phyloP scores from a whole-genome alignment of 2,329 filamentous ascomycete species.

The Diaporthe ilicicola region DNA sequence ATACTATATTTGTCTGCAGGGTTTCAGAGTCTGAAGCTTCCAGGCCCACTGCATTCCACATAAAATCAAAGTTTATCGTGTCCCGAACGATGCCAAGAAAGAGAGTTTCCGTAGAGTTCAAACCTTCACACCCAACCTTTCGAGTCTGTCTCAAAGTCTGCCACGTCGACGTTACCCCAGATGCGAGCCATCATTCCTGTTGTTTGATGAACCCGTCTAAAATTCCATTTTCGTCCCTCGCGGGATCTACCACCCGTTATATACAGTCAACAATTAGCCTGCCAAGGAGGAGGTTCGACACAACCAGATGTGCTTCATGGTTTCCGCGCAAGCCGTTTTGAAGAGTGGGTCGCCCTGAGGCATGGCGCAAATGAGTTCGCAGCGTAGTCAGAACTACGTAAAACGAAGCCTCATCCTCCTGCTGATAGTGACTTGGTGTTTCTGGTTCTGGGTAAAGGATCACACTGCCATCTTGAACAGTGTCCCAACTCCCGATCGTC shows the following conservation, averaged over 20 bases:
- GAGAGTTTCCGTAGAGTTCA: neutral
- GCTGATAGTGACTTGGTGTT: neutral
- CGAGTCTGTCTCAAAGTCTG: neutral
- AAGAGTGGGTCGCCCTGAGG: neutral
- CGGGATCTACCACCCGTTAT: neutral
- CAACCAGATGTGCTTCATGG: neutral
- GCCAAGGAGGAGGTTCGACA: neutral
- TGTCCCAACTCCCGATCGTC: too few species aligned
- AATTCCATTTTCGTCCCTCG: neutral
- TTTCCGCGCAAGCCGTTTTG: neutral
- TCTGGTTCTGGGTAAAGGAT: neutral
- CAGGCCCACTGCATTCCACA: neutral
- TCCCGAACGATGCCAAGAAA: too few species aligned
- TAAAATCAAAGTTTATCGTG: neutral
- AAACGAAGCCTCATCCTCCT: neutral
- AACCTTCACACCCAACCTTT: neutral
- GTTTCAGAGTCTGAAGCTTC: neutral
- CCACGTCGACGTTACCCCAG: neutral
- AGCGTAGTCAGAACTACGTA: neutral
- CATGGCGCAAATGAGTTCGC: neutral
- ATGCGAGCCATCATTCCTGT: neutral
- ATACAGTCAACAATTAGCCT: too few species aligned
- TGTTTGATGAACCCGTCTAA: neutral
- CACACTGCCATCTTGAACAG: neutral
- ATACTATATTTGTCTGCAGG: neutral